Evolutionary conservation across 1,284 basidiomycete genomes (phyloP).

Genomic region (Grifola frondosa): DNA sequence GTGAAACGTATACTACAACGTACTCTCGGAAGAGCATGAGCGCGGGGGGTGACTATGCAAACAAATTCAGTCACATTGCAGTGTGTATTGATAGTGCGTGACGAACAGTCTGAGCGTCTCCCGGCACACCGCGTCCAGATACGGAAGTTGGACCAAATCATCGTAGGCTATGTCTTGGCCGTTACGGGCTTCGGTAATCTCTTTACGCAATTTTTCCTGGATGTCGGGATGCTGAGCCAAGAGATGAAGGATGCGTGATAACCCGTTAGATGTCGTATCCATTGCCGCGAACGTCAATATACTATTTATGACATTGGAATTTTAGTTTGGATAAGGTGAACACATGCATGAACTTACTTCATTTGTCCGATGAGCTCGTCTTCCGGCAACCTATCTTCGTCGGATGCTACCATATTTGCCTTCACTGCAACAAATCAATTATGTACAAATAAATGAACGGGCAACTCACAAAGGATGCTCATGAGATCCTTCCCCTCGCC

Average conservation of each 20-base stretch:
- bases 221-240: slow-evolving; percentile 5
- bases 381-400: slow-evolving; percentile 16
- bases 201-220: slow-evolving; percentile 19
- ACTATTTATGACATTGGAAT: slow-evolving; percentile 2
- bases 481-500: slow-evolving; percentile 45
- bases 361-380: slow-evolving; percentile 29
- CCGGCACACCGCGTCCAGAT: slow-evolving; percentile 33
- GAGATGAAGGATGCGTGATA: slow-evolving; percentile 28
- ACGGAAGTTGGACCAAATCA: slow-evolving; percentile 29
- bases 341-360: slow-evolving; percentile 11
- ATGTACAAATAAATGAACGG: background rate
- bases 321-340: too few species aligned
- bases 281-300: slow-evolving; percentile 29
- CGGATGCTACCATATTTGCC: slow-evolving; percentile 26
- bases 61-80: slow-evolving; percentile 2
- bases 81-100: background rate
- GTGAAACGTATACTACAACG: too few species aligned
- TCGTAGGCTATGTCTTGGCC: slow-evolving; percentile 29
- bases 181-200: slow-evolving; percentile 23
- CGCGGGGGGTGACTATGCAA: slow-evolving; percentile 12
- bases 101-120: slow-evolving; percentile 32
- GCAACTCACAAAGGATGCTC: slow-evolving; percentile 41
- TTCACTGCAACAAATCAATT: slow-evolving; percentile 15
- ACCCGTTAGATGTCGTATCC: slow-evolving; percentile 29
- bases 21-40: slow-evolving; percentile 22